Evolutionary conservation across 805 yeast genomes (phyloP).

Genomic region (Starmera dryadoides): DNA sequence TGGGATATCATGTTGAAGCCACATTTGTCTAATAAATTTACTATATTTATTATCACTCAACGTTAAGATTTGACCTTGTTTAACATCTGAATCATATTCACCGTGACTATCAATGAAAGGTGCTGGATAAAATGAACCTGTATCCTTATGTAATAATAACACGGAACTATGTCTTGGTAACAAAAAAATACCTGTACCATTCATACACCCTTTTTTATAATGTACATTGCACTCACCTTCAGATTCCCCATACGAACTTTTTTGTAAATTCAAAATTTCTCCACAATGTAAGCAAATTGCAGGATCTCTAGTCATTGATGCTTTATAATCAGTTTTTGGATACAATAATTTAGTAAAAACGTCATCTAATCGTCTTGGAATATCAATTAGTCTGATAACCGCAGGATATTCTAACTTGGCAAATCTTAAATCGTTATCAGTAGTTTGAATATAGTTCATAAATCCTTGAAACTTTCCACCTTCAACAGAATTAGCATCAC

Average conservation of each 20-base stretch:
- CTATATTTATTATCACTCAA: conserved; percentile 58
- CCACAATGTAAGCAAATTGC: conserved; percentile 88
- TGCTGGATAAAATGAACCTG: conserved; percentile 78
- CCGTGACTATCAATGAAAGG: conserved; percentile 88
- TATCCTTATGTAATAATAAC: conserved; percentile 57
- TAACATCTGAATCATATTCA: conserved; percentile 69
- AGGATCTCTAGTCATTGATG: conserved; percentile 51
- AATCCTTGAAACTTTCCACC: conserved; percentile 9
- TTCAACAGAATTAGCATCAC: conserved; percentile 18
- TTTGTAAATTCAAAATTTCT: conserved; percentile 58
- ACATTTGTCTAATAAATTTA: conserved; percentile 53
- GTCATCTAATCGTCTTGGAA: conserved; percentile 62
- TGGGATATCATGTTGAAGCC: conserved; percentile 76
- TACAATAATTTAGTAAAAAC: conserved; percentile 58
- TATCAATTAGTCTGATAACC: conserved; percentile 44
- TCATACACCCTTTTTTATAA: conserved; percentile 51
- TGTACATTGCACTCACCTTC: conserved; percentile 82
- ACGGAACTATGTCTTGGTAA: conserved; percentile 63
- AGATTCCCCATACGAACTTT: conserved; percentile 40
- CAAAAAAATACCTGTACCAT: conserved; percentile 63
- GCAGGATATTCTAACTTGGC: conserved; percentile 55
- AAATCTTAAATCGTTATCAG: conserved; percentile 15
- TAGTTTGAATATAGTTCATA: conserved; percentile 10
- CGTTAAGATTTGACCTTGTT: conserved; percentile 64
- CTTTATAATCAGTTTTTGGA: conserved; percentile 30